Conservation (phyloP, 1,284 basidiomycete genomes). For the Rhodotorula mucilaginosa region DNA sequence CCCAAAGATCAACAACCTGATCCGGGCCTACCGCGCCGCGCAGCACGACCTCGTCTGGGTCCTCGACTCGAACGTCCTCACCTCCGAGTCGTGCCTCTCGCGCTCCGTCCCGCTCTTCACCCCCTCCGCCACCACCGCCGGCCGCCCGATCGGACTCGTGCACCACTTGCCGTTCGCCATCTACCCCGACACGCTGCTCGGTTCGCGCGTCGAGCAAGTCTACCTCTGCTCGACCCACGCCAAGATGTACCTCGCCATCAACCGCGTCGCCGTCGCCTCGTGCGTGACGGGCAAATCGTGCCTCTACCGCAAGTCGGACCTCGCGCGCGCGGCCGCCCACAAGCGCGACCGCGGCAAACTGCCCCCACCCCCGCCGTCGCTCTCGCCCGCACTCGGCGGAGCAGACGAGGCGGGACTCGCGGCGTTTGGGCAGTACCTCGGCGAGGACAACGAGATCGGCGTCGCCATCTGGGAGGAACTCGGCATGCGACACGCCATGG, state of each 20-base stretch:
- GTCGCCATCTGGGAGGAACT: slow-evolving; percentile 86
- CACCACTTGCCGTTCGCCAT: slow-evolving; percentile 95
- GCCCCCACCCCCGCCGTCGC: slow-evolving; percentile 4
- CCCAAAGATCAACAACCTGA: slow-evolving; percentile 96
- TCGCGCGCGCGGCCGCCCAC: slow-evolving; percentile 56
- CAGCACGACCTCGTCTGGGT: slow-evolving; percentile 92
- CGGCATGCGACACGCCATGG: slow-evolving; percentile 76
- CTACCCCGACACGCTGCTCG: slow-evolving; percentile 59
- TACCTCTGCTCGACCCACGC: slow-evolving; percentile 97
- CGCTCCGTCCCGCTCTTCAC: slow-evolving; percentile 75
- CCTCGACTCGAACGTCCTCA: slow-evolving; percentile 86
- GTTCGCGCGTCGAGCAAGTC: slow-evolving; percentile 83
- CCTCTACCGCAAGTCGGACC: slow-evolving; percentile 83
- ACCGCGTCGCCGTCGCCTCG: slow-evolving; percentile 77
- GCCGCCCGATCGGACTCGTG: slow-evolving; percentile 69
- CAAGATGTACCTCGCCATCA: slow-evolving; percentile 98
- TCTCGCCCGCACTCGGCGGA: background rate
- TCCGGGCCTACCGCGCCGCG: slow-evolving; percentile 76
- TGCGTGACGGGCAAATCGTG: slow-evolving; percentile 98
- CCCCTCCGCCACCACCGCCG: background rate
- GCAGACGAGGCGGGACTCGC: slow-evolving; percentile 57
- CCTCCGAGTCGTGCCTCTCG: slow-evolving; percentile 74
- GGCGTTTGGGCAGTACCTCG: slow-evolving; percentile 79
- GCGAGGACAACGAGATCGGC: slow-evolving; percentile 95
- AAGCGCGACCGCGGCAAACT: slow-evolving; percentile 27